Evolutionary conservation across 116 monocot genomes (phyloP), one percentile per base, ranked within the genome.

Genomic region (Trichopus zeylanicus): DNA sequence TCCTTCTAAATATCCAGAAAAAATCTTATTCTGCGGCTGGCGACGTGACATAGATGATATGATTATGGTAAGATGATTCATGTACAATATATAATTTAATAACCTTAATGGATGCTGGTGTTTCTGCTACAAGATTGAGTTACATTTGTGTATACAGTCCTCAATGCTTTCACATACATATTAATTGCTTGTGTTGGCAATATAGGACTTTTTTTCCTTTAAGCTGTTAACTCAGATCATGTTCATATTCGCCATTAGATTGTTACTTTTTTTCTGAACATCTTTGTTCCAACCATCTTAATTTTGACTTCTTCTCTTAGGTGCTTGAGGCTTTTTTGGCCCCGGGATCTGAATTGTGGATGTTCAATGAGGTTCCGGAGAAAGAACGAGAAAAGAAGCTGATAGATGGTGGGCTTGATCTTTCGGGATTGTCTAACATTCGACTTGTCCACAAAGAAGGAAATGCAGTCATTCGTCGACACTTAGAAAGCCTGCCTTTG

Each of bases 31-130:
- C 59, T 93, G 93, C 67, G 93, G 93, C 38, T 93, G 93, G 93
- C 76, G 93, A 0, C 93, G 93, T 24, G 93, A 93, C 65, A 88
- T 93, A 56, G 86, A 93, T 66, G 93, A 93, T 65, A 88, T 93
- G 93, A 93, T 93, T 63, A 88, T 77, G 88, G 93, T 93, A 85
- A 68, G 27, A n/a, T n/a, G n/a, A n/a, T n/a, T n/a, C n/a, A n/a
- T n/a, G n/a, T n/a, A n/a, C n/a, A n/a, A n/a, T n/a, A n/a, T n/a
- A n/a, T n/a, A 33, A 33, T 5, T 8, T 33, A 5, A 8, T 8
- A 33, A 8, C 32, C 8, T 8, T 33, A 8, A n/a, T n/a, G 3
- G 12, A 16, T 42, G 1, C 13, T 42, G 0, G 13, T 7, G 9
- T 39, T 39, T 42, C n/a, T 13, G 1, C n/a, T 42, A 42, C 42